phyloP scores from a whole-genome alignment of 805 yeast species.

The Candida succiphila region DNA sequence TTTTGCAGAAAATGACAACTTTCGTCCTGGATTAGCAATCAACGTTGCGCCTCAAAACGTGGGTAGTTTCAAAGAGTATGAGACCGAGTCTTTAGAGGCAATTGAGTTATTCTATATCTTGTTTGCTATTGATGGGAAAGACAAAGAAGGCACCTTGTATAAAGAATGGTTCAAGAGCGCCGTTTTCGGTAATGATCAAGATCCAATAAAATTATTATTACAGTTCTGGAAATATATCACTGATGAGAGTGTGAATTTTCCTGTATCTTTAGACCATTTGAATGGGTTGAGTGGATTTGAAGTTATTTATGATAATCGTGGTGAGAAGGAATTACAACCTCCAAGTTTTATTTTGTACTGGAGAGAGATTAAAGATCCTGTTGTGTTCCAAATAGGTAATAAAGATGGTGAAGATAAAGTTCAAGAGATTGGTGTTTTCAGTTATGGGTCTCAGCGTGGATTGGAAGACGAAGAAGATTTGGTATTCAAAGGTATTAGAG shows the following conservation, averaged over 20 bases:
- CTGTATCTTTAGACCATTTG: constrained; percentile 10
- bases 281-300: constrained; percentile 8
- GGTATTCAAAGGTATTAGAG: constrained; percentile 13
- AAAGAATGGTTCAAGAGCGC: constrained; percentile 18
- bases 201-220: constrained; percentile 2
- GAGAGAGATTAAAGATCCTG: constrained; percentile 7
- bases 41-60: constrained; percentile 21
- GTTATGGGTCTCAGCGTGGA: constrained; percentile 4
- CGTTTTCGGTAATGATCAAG: constrained; percentile 3
- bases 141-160: constrained; percentile 7
- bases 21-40: constrained; percentile 10
- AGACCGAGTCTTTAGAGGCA: constrained; percentile 6
- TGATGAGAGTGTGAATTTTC: constrained; percentile 6
- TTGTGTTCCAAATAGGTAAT: constrained; percentile 1
- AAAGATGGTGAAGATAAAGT: constrained; percentile 1
- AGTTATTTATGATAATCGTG: constrained; percentile 7
- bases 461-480: constrained; percentile 8
- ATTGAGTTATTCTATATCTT: constrained; percentile 4
- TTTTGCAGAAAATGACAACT: constrained; percentile 9
- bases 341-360: constrained; percentile 10
- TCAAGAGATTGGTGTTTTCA: constrained; percentile 14
- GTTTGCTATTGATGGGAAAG: constrained; percentile 1
- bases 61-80: constrained; percentile 12
- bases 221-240: constrained; percentile 11
- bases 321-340: constrained; percentile 1